Conservation (phyloP, 2,329 filamentous ascomycete species). For the Trichothecium roseum region DNA sequence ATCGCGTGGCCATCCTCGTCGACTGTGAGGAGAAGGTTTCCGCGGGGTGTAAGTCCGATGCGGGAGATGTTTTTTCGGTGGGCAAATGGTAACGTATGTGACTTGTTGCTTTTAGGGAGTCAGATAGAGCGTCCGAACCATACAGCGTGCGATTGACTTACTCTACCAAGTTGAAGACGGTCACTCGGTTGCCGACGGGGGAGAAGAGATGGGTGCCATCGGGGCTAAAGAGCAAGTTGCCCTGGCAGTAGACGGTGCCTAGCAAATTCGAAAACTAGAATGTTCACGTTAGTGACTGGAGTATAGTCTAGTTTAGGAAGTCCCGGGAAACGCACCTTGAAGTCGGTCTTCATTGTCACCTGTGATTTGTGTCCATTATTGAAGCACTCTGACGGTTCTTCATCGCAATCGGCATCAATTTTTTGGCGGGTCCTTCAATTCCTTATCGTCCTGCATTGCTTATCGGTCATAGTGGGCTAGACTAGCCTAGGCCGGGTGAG, state of each 20-base stretch:
- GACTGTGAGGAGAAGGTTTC: slow-evolving; percentile 84
- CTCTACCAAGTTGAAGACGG: slow-evolving; percentile 95
- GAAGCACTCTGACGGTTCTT: too few relatives aligned
- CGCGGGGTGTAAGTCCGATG: slow-evolving; percentile 78
- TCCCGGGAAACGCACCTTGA: slow-evolving; percentile 68
- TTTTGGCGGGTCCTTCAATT: too few relatives aligned
- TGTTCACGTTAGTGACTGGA: slow-evolving; percentile 1
- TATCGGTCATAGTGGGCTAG: too few relatives aligned
- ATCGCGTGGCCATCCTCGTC: slow-evolving; percentile 94
- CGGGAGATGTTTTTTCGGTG: slow-evolving; percentile 89
- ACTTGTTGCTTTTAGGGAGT: slow-evolving; percentile 59
- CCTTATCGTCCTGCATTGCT: too few relatives aligned
- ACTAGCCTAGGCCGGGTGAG: too few relatives aligned
- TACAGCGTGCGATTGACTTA: slow-evolving; percentile 29
- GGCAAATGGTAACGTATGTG: slow-evolving; percentile 76
- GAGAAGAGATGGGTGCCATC: slow-evolving; percentile 95
- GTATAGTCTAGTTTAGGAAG: too few relatives aligned
- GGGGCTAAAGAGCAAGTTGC: slow-evolving; percentile 91
- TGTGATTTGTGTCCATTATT: slow-evolving; percentile 4
- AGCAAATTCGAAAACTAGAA: slow-evolving; percentile 90
- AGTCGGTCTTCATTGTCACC: slow-evolving; percentile 92
- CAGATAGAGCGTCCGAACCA: slow-evolving; percentile 13
- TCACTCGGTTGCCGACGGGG: slow-evolving; percentile 90
- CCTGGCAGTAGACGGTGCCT: slow-evolving; percentile 96
- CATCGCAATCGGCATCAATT: too few relatives aligned